phyloP scores from a whole-genome alignment of 2,329 filamentous ascomycete species.

The Microsporum canis region DNA sequence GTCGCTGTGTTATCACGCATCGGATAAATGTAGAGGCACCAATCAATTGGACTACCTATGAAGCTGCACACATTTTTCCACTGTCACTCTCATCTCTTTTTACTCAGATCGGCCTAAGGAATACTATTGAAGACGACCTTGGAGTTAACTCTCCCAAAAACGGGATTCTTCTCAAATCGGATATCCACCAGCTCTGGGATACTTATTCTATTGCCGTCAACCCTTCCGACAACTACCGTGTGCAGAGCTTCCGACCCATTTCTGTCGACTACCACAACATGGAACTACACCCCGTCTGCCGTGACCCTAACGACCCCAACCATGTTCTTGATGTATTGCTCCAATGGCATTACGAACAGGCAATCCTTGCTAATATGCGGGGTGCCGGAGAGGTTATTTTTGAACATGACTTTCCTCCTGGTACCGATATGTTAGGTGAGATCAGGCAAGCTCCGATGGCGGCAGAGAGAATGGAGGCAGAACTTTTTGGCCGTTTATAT shows the following conservation, averaged over 20 bases:
- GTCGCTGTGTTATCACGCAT: constrained; percentile 8
- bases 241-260: constrained; percentile 18
- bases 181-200: constrained; percentile 18
- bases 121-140: constrained; percentile 3
- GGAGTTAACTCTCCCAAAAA: constrained; percentile 21
- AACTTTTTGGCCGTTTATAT: not conserved
- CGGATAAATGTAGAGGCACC: not conserved
- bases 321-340: constrained; percentile 9
- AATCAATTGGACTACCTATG: not conserved
- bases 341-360: constrained; percentile 18
- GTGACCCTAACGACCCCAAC: not conserved
- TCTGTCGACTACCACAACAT: not conserved
- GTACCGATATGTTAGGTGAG: not conserved
- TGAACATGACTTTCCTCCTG: not conserved
- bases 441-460: not conserved
- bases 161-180: constrained; percentile 17
- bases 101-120: constrained; percentile 13
- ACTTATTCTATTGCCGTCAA: constrained; percentile 19
- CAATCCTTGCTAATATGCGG: constrained; percentile 16
- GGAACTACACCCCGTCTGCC: not conserved
- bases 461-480: not conserved
- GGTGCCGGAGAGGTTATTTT: constrained; percentile 5
- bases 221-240: constrained; percentile 18
- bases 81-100: not conserved
- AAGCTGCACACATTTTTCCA: constrained; percentile 22